Percentiles rank a stretch among this genome's conserved stretches.
These are phyloP conservation scores for Picochlorum sp. DNA, from an alignment of 139 green algal genomes.

Conservation along the genomic window DNA sequence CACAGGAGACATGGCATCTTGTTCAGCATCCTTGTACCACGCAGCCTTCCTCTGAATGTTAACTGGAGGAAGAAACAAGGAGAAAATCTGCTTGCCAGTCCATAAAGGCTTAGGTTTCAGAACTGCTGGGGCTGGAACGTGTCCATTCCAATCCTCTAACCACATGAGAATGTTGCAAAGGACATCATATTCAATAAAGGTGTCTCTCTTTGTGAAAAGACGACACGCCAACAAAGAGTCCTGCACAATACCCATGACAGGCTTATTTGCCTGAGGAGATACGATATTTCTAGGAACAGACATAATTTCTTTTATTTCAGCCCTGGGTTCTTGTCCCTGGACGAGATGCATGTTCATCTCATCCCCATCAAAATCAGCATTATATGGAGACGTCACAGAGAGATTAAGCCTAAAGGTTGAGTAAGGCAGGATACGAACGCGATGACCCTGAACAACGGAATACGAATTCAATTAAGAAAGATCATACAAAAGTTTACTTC, in stretches of 20 bases:
- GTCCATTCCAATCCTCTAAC: constrained; percentile 86
- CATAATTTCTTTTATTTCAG: constrained; percentile 96
- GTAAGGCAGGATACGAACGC: constrained; percentile 85
- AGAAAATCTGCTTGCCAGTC: constrained; percentile 87
- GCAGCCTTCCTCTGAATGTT: constrained; percentile 67
- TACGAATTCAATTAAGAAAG: constrained; percentile 10
- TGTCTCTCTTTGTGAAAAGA: constrained; percentile 95
- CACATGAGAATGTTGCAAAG: constrained; percentile 98
- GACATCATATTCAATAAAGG: constrained; percentile 88
- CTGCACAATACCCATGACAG: constrained; percentile 98
- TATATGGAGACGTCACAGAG: constrained; percentile 97
- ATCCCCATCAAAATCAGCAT: constrained; percentile 99
- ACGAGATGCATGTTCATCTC: constrained; percentile 99
- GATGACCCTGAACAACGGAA: too few species aligned
- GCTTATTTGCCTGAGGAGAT: constrained; percentile 93
- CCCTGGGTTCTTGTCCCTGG: constrained; percentile 83
- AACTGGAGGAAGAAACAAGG: constrained; percentile 76
- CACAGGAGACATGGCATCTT: constrained; percentile 62
- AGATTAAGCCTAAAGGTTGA: constrained; percentile 90
- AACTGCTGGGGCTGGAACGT: constrained; percentile 82
- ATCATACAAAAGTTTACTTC: neutral
- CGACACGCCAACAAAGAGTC: constrained; percentile 87
- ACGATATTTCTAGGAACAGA: constrained; percentile 96
- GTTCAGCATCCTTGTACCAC: constrained; percentile 81
- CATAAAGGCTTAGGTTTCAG: constrained; percentile 93